Conservation (phyloP, 169 alveolate genomes). For the Plasmodium malariae region DNA sequence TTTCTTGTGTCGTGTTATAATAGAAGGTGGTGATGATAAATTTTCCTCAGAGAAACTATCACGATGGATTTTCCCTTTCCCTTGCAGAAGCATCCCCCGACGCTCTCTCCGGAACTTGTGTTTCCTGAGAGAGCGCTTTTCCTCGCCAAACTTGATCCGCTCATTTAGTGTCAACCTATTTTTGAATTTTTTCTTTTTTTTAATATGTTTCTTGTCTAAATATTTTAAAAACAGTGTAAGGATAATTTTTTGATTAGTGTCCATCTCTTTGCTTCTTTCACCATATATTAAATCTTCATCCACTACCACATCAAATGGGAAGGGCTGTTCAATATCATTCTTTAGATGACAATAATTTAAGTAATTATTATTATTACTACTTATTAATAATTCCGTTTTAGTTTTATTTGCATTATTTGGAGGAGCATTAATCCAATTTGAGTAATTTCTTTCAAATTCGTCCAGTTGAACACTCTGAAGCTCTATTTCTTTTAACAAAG, state of each 20-base stretch:
- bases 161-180: not conserved
- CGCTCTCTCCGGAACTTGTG: not conserved
- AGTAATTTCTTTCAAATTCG: constrained; percentile 12
- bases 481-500: constrained; percentile 43
- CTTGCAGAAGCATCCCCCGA: not conserved
- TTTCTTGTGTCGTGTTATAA: too few relatives aligned
- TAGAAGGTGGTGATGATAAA: too few relatives aligned
- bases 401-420: not conserved
- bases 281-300: constrained; percentile 68
- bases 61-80: not conserved
- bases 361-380: not conserved
- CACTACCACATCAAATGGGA: constrained; percentile 25
- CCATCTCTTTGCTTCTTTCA: constrained; percentile 21
- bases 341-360: not conserved
- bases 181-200: constrained; percentile 14
- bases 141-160: not conserved
- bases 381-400: not conserved
- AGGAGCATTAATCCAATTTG: not conserved
- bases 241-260: constrained; percentile 33
- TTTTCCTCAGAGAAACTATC: not conserved
- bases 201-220: constrained; percentile 16
- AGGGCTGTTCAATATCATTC: constrained; percentile 18
- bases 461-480: constrained; percentile 13
- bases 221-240: constrained; percentile 22
- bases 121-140: not conserved